Base-by-base conservation (phyloP, 2,329 filamentous ascomycete genomes). In the Phyllachora maydis region DNA sequence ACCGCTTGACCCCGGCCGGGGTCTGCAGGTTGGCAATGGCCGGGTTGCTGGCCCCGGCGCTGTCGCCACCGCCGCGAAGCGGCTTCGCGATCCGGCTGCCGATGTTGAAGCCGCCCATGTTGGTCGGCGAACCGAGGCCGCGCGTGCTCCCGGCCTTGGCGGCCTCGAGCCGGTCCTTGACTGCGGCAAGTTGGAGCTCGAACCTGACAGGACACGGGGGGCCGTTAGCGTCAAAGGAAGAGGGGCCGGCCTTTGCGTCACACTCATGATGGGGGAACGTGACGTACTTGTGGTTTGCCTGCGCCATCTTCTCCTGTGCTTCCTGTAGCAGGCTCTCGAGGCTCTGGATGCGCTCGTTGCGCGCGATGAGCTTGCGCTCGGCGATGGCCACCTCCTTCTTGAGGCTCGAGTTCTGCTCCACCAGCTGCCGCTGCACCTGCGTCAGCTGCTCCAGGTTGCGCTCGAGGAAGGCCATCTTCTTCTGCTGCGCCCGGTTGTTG, bases 361-460 rank as follows among this genome's bases (percentile, higher is more conserved):
- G 65, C 13, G 88, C 88, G 46, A 91, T 90, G 31, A 98, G 62
- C 52, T 98, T 98, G 38, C 88, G 70, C 59, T 98, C 88, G 1
- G 88, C 88, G 43, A 98, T 98, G 26, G 88, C 88, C 26, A 98
- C 88, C 52, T 98, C 88, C 60, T 98, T 95, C 70, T 98, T 98
- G 40, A 98, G 60, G 32, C 74, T 76, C 36, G 79, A 79, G 52
- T 98, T 98, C 50, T 98, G 88, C 56, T 98, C 88, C 16, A 98
- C 88, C 8, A 98, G 70, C 52, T 98, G 88, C 26, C 88, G 71
- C 52, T 98, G 88, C 25, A 98, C 88, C 42, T 92, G 81, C 4
- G 88, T 98, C 26, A 98, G 63, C 50, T 98, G 88, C 54, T 98
- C 88, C 19, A 98, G 68, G 46, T 98, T 98, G 43, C 88, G 75